Conservation (phyloP, 352 stramenopile species). For the Globisporangium radiosum region DNA sequence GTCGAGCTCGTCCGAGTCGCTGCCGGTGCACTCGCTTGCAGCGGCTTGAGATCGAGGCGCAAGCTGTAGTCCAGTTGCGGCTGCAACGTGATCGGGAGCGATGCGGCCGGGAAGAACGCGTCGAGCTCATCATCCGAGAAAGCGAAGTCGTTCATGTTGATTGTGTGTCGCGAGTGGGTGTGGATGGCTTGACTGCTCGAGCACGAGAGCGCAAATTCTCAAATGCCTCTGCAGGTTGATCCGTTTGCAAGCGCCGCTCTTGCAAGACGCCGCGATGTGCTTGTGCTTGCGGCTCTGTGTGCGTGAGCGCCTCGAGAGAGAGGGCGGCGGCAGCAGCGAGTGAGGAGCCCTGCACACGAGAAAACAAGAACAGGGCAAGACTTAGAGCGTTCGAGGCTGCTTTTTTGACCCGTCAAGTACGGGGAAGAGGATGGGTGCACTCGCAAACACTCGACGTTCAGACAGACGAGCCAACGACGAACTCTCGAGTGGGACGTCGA, state of each 20-base stretch:
- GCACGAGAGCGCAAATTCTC: constrained; percentile 16
- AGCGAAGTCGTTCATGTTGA: constrained; percentile 19
- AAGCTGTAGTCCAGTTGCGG: constrained; percentile 17
- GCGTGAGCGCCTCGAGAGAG: neutral
- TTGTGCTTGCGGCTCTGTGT: too few species aligned
- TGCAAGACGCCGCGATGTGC: too few species aligned
- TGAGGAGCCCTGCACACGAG: constrained; percentile 1
- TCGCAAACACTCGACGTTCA: neutral
- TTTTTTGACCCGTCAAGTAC: neutral
- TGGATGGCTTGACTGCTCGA: neutral
- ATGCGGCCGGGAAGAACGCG: constrained; percentile 18
- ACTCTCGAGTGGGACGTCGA: too few species aligned
- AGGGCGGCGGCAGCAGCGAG: neutral
- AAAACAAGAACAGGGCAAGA: neutral
- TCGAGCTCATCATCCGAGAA: constrained; percentile 25
- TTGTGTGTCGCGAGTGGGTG: neutral
- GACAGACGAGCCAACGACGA: neutral
- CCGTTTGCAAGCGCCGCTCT: too few species aligned
- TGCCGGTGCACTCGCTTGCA: constrained; percentile 7
- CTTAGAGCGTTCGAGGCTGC: neutral
- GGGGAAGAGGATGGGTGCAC: neutral
- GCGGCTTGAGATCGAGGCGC: constrained; percentile 25
- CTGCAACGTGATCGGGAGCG: neutral
- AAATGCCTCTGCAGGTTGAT: constrained; percentile 16
- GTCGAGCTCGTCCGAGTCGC: neutral